Evolutionary conservation across 208 protist genomes (phyloP), one percentile per base, ranked within the genome.

Genomic region (Leishmania martiniquensis): DNA sequence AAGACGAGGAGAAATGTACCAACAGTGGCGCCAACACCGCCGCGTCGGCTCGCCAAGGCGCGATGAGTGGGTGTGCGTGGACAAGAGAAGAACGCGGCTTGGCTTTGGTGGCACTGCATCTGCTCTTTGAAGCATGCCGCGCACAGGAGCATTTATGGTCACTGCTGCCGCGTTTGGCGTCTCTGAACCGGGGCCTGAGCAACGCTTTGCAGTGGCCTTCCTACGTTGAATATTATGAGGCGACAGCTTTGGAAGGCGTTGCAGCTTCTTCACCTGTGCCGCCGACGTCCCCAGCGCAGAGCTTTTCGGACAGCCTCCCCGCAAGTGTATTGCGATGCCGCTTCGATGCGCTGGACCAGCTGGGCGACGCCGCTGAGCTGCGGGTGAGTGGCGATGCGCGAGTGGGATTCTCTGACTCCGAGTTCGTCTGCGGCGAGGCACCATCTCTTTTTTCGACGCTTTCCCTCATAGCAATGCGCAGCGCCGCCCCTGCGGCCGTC

Each of bases 51-150:
- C 42, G 7, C 7, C 15, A 13, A 3, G 55, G n/a, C 37, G 67
- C 70, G n/a, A 34, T 44, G 0, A 0, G 17, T 12, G 47, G 13
- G 37, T 74, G 25, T 32, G 22, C 74, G 42, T 93, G 89, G 89
- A 85, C 87, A 15, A 22, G 44, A 22, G 68, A 88, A 45, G 80
- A 87, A 57, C 85, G 85, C 52, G 90, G 84, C 6, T 63, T 91
- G 25, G 66, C 75, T 45, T 67, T 93, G 7, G 75, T 94, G 39
- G 76, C 83, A 34, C 76, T 96, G 20, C 92, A 96, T 73, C 76
- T 93, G 37, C 72, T 96, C 13, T 92, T 77, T 73, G 90, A 96
- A 80, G 85, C 85, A 44, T 90, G 86, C 62, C 89, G 85, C 15
- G 47, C 93, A 54, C 90, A 94, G 76, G 87, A 93, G 76, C 74